These are phyloP conservation scores for Pyrus communis DNA, from an alignment of 306 rosid species.

Conservation along the genomic window DNA sequence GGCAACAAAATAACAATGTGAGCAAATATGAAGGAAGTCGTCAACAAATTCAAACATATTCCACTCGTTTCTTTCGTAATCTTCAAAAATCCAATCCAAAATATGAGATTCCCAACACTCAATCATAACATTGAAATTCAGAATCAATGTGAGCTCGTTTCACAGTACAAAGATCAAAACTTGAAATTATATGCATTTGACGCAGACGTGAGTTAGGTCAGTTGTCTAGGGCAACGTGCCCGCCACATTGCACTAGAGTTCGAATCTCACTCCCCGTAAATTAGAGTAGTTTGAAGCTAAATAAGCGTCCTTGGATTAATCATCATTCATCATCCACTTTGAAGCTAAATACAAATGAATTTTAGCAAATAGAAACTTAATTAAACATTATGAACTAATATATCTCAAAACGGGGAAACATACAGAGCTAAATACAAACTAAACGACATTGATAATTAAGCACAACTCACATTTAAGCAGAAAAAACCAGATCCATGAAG, in stretches of 20 bases:
- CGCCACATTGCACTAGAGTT: background rate
- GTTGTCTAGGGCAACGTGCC: no score
- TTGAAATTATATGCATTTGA: no score
- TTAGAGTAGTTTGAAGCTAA: background rate
- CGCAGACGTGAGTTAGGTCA: no score
- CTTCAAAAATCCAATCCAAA: background rate
- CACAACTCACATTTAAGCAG: slow-evolving; percentile 22
- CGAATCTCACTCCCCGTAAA: background rate
- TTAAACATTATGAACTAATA: background rate
- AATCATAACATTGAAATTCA: background rate
- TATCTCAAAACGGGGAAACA: background rate
- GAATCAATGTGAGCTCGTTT: background rate
- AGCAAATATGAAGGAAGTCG: background rate
- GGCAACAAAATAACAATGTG: background rate
- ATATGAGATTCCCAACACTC: background rate
- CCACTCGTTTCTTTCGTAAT: background rate
- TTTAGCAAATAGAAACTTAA: background rate
- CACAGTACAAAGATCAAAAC: background rate
- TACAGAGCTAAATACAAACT: background rate
- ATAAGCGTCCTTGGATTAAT: background rate
- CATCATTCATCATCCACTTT: background rate
- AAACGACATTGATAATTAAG: background rate
- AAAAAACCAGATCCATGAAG: slow-evolving; percentile 26
- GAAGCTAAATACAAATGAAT: background rate
- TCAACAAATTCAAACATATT: background rate